Evolutionary conservation across 2,329 filamentous ascomycete genomes (phyloP).

Genomic region (Fusarium dimerum): DNA sequence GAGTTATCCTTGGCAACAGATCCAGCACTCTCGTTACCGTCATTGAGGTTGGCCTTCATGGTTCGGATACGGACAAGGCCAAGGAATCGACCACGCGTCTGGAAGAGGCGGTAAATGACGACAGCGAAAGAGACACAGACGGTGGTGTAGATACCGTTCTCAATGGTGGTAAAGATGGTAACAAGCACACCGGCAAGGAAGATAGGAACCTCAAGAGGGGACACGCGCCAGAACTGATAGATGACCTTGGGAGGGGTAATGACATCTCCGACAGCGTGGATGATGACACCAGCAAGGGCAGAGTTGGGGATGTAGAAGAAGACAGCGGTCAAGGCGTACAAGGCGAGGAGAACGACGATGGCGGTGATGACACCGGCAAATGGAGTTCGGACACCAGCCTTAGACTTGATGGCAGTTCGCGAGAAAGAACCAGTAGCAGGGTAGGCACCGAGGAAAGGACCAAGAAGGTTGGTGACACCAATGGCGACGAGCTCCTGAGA

Average conservation of each 20-base stretch:
- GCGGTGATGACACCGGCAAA: slow-evolving; percentile 85
- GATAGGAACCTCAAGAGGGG: slow-evolving; percentile 78
- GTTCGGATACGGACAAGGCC: slow-evolving; percentile 82
- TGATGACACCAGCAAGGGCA: slow-evolving; percentile 78
- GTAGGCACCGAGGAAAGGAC: slow-evolving; percentile 79
- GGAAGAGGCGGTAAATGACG: slow-evolving; percentile 75
- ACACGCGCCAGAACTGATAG: slow-evolving; percentile 86
- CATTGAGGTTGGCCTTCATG: slow-evolving; percentile 73
- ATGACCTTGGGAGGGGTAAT: slow-evolving; percentile 81
- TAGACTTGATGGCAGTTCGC: slow-evolving; percentile 90
- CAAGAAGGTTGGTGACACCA: slow-evolving; percentile 72
- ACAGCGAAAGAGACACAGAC: slow-evolving; percentile 70
- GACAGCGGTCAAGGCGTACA: slow-evolving; percentile 78
- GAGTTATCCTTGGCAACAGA: slow-evolving; percentile 30
- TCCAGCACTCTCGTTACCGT: slow-evolving; percentile 37
- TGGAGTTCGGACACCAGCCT: slow-evolving; percentile 85
- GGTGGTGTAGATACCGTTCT: slow-evolving; percentile 84
- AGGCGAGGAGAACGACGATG: slow-evolving; percentile 76
- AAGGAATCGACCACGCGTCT: slow-evolving; percentile 76
- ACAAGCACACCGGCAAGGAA: slow-evolving; percentile 85
- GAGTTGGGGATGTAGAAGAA: slow-evolving; percentile 89
- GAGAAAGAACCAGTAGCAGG: slow-evolving; percentile 90
- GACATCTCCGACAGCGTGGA: slow-evolving; percentile 85
- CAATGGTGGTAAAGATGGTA: slow-evolving; percentile 78
- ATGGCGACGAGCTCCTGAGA: slow-evolving; percentile 80